Evolutionary conservation across 768 basidiomycete species (phyloP).

Genomic region (Lactarius hatsudake): DNA sequence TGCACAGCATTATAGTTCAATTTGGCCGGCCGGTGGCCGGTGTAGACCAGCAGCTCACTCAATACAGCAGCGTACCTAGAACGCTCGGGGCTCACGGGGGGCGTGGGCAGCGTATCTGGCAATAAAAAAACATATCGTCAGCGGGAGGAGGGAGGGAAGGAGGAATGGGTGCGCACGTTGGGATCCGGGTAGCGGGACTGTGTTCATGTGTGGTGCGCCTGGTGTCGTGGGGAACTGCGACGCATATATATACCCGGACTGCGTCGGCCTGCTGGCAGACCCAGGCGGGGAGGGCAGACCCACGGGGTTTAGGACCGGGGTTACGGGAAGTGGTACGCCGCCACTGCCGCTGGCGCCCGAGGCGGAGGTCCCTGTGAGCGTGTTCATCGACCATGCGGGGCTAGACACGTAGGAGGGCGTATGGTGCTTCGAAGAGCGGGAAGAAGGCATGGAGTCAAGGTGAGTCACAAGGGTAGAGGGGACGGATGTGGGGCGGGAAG

Average conservation of each 20-base stretch:
- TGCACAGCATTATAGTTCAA: slow-evolving; percentile 22
- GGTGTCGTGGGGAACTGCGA: slow-evolving; percentile 17
- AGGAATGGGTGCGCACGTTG: slow-evolving; percentile 8
- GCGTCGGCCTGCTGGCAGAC: slow-evolving; percentile 14
- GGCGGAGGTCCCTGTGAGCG: slow-evolving; percentile 18
- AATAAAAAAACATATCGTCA: neutral
- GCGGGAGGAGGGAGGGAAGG: neutral
- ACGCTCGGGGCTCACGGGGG: slow-evolving; percentile 22
- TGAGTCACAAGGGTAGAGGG: slow-evolving; percentile 6
- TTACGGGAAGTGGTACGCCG: slow-evolving; percentile 3
- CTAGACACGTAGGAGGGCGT: slow-evolving; percentile 21
- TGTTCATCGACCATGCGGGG: slow-evolving; percentile 24
- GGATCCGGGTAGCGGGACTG: slow-evolving; percentile 19
- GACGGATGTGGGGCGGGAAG: neutral
- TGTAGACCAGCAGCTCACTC: slow-evolving; percentile 23
- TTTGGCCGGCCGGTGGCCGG: slow-evolving; percentile 14
- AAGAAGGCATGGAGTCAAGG: slow-evolving; percentile 22
- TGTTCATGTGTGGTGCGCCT: slow-evolving; percentile 25
- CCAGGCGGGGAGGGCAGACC: slow-evolving; percentile 22
- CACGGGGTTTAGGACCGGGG: slow-evolving; percentile 20
- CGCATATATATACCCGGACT: slow-evolving; percentile 10
- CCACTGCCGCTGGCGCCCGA: slow-evolving; percentile 6
- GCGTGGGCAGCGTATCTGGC: slow-evolving; percentile 19
- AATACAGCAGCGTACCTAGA: slow-evolving; percentile 19
- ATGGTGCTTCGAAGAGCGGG: slow-evolving; percentile 20